Base-by-base conservation (phyloP, 805 yeast species). In the Cyberlindnera samutprakarnensis region DNA sequence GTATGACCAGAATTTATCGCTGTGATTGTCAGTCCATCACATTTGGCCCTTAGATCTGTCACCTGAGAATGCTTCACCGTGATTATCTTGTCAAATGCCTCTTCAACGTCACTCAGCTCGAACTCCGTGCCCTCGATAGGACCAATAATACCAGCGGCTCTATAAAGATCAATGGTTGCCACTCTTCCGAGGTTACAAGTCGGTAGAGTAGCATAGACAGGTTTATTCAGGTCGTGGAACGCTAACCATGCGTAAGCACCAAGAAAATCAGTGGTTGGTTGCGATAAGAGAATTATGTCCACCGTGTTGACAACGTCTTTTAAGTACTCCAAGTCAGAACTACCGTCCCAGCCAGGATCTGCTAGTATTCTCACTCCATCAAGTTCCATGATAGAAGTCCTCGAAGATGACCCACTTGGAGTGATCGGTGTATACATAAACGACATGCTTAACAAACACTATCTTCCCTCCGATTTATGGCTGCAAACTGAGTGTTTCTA, bases 1-100 rank as follows among this genome's bases (percentile, higher is more conserved):
- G 94, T 68, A 51, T 85, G 95, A 4, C 99, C 99, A 1, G 96
- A 78, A 53, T 83, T 87, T 44, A 78, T 76, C 0, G 96, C 94
- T 0, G 94, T 78, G 15, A 90, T 61, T 4, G 72, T 64, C 23
- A 78, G 54, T 20, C 78, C 84, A 37, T 73, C 76, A 23, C 59
- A 62, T 32, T 65, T 70, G 7, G 79, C 86, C 36, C 75, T 61
- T 30, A 84, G 58, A 26, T 68, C 68, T 11, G 79, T 64, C 2
- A 84, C 71, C 54, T 92, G 98, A 0, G 87, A 72, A 51, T 78
- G 87, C 47, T 88, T 90, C 30, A 92, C 61, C 2, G 81, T 61
- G 5, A 55, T 64, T 5, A 90, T 68, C 27, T 64, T 68, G 52
- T 88, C 94, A 56, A 87, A 90, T 38, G 78, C 73, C 30, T 70